Percentiles rank a stretch among this genome's conserved stretches.
These are phyloP conservation scores for Wickerhamomyces tratensis DNA, from an alignment of 805 yeast genomes.

Conservation along the genomic window DNA sequence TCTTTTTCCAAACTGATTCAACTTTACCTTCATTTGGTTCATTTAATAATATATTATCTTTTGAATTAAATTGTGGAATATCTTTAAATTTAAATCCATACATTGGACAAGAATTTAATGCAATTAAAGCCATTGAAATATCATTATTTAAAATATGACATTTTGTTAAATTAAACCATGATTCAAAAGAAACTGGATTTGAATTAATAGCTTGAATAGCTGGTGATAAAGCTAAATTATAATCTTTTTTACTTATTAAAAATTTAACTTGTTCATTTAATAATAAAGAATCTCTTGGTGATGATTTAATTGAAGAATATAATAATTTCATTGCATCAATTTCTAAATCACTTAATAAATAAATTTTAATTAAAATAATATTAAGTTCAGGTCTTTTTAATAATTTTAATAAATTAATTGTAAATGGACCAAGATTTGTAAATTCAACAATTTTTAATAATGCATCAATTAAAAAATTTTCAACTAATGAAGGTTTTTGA, in stretches of 20 bases:
- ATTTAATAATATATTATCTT: conserved; percentile 36
- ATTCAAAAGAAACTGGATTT: conserved; percentile 66
- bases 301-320: conserved; percentile 16
- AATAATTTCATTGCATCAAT: conserved; percentile 23
- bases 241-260: conserved; percentile 42
- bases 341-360: conserved; percentile 24
- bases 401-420: conserved; percentile 28
- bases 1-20: conserved; percentile 35
- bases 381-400: conserved; percentile 14
- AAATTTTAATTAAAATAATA: conserved; percentile 20
- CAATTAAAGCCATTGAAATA: conserved; percentile 47
- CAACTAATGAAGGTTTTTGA: conserved; percentile 53
- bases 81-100: conserved; percentile 33
- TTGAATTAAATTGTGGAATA: conserved; percentile 30
- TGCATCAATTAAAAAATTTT: conserved; percentile 67
- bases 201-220: conserved; percentile 54
- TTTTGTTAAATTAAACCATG: conserved; percentile 61
- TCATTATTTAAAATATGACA: conserved; percentile 49
- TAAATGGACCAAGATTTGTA: conserved; percentile 26
- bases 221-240: conserved; percentile 44
- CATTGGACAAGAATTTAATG: conserved; percentile 73
- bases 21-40: conserved; percentile 45
- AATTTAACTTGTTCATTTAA: conserved; percentile 46
- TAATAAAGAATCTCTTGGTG: conserved; percentile 12
- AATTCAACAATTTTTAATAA: conserved; percentile 37